Evolutionary conservation across 768 basidiomycete species (phyloP).

Genomic region (Rhizopogon sp.): DNA sequence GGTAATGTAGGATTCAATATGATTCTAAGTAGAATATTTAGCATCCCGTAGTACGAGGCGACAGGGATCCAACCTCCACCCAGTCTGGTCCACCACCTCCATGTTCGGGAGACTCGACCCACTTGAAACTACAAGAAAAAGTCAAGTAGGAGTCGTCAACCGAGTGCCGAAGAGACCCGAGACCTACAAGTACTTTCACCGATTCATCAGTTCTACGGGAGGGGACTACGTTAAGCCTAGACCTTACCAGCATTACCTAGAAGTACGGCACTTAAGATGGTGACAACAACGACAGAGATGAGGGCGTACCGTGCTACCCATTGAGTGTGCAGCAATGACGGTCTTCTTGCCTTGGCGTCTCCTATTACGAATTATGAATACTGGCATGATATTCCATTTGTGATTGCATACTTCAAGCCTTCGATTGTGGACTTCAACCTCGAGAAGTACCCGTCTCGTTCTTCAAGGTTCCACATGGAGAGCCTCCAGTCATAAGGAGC

Average conservation of each 20-base stretch:
- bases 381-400: background rate
- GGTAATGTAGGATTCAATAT: conserved; percentile 81
- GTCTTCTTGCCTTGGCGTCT: conserved; percentile 69
- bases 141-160: conserved; percentile 3
- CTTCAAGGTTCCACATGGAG: conserved; percentile 87
- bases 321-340: conserved; percentile 82
- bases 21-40: conserved; percentile 40
- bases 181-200: conserved; percentile 77
- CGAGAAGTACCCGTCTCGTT: conserved; percentile 86
- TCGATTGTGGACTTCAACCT: conserved; percentile 80
- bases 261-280: conserved; percentile 44
- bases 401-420: conserved; percentile 52
- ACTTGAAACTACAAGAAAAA: conserved; percentile 65
- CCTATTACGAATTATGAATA: conserved; percentile 28
- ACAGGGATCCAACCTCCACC: conserved; percentile 67
- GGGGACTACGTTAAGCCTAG: background rate
- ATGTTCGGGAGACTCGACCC: conserved; percentile 86
- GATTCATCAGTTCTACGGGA: conserved; percentile 4
- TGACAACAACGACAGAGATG: background rate
- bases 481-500: conserved; percentile 91
- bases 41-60: background rate
- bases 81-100: conserved; percentile 82
- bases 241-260: conserved; percentile 42
- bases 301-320: conserved; percentile 70
- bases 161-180: background rate